phyloP scores from a whole-genome alignment of 2,329 filamentous ascomycete genomes.

The Diplodia scrobiculata region DNA sequence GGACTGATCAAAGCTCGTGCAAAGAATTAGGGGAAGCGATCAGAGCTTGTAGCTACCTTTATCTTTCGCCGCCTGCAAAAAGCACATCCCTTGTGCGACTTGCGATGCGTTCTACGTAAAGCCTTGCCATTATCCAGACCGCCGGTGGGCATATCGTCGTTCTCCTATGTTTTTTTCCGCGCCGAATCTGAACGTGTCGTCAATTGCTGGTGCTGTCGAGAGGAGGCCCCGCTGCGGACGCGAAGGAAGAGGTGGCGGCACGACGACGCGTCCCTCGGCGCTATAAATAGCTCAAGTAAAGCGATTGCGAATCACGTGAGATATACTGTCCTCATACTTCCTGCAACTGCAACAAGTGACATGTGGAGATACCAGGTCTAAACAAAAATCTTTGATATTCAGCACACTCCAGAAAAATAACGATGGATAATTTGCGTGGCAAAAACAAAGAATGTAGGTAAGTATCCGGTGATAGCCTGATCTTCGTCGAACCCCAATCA shows the following conservation, averaged over 20 bases:
- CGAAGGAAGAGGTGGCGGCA: background rate
- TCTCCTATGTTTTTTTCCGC: too few species aligned
- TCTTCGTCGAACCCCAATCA: too few species aligned
- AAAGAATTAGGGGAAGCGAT: too few species aligned
- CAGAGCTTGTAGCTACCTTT: slow-evolving; percentile 1
- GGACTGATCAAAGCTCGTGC: too few species aligned
- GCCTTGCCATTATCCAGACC: background rate
- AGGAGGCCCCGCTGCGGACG: background rate
- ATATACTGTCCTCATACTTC: background rate
- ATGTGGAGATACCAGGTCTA: background rate
- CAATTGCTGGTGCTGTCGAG: background rate
- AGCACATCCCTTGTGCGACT: slow-evolving; percentile 18
- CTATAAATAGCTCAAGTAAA: background rate
- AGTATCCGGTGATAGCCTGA: too few species aligned
- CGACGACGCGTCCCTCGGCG: background rate
- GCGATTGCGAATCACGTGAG: background rate
- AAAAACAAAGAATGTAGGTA: too few species aligned
- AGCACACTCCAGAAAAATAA: background rate
- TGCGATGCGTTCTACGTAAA: slow-evolving; percentile 19
- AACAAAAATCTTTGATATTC: background rate
- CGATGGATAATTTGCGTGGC: too few species aligned
- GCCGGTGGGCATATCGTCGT: background rate
- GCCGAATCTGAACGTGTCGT: too few species aligned
- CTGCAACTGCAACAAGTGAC: background rate
- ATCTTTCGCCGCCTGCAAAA: slow-evolving; percentile 27